A percentile compares a stretch with the other conserved stretches of the same genome.
Evolutionary conservation across 78 protist species (phyloP).

Genomic region (Planoprotostelium fungivorum): DNA sequence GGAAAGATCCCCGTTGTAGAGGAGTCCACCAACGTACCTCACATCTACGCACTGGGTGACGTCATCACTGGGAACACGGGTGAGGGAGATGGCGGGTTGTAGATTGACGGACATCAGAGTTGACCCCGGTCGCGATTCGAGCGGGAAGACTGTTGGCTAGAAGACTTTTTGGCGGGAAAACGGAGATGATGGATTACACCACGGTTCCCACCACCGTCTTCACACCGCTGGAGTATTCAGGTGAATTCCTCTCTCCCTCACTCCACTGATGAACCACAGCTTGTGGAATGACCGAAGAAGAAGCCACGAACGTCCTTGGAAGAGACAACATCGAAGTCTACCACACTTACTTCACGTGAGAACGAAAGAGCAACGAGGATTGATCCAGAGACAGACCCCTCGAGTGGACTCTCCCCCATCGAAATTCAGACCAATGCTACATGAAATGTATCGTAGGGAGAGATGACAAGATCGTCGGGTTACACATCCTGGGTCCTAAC

Average conservation of each 20-base stretch:
- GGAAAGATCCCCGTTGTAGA: slow-evolving; percentile 54
- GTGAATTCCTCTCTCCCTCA: not conserved
- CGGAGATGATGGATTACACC: slow-evolving; percentile 38
- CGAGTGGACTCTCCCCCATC: too few relatives aligned
- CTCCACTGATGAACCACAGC: not conserved
- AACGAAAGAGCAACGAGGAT: slow-evolving; percentile 57
- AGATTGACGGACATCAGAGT: slow-evolving; percentile 52
- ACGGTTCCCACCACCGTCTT: slow-evolving; percentile 90
- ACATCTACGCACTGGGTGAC: slow-evolving; percentile 85
- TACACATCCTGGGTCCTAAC: slow-evolving; percentile 87
- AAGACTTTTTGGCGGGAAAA: slow-evolving; percentile 65
- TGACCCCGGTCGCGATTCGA: slow-evolving; percentile 95
- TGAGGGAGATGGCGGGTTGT: slow-evolving; percentile 10
- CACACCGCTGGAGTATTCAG: slow-evolving; percentile 93
- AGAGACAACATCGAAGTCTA: slow-evolving; percentile 66
- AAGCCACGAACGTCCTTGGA: slow-evolving; percentile 68
- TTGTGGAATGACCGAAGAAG: slow-evolving; percentile 83
- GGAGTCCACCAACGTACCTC: slow-evolving; percentile 75
- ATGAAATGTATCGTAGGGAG: too few relatives aligned
- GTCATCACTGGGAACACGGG: not conserved
- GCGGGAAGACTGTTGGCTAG: slow-evolving; percentile 73
- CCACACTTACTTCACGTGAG: slow-evolving; percentile 65
- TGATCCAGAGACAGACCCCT: slow-evolving; percentile 41
- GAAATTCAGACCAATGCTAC: too few relatives aligned
- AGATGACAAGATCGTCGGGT: too few relatives aligned